Evolutionary conservation across 75 land plant species (phyloP).

Genomic region (Sequoiadendron giganteum): DNA sequence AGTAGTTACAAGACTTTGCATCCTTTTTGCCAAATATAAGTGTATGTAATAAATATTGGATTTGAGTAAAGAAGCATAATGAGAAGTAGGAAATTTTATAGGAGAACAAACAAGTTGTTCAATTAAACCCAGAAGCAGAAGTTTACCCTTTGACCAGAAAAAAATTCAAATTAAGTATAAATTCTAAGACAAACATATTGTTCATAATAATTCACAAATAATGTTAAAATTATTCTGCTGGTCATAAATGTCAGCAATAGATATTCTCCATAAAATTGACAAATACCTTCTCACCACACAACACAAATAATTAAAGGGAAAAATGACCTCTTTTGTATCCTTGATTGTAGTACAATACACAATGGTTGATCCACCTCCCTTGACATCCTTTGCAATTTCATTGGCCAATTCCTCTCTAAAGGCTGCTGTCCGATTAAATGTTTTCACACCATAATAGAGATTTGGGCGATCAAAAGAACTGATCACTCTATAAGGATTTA

Average conservation of each 20-base stretch:
- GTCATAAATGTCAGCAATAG: not conserved
- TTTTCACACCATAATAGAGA: slow-evolving; percentile 74
- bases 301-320: not conserved
- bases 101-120: not conserved
- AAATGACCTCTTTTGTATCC: slow-evolving; percentile 73
- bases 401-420: slow-evolving; percentile 65
- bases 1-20: not conserved
- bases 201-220: not conserved
- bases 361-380: slow-evolving; percentile 60
- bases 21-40: not conserved
- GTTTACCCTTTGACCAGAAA: not conserved
- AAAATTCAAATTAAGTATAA: not conserved
- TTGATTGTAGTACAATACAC: slow-evolving; percentile 82
- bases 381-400: slow-evolving; percentile 50
- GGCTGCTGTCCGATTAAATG: slow-evolving; percentile 28
- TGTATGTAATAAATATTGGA: not conserved
- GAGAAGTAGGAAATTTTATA: not conserved
- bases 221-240: not conserved
- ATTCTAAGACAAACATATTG: not conserved
- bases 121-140: not conserved
- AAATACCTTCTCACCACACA: not conserved
- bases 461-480: slow-evolving; percentile 83
- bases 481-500: slow-evolving; percentile 45
- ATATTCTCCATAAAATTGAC: slow-evolving; percentile 9
- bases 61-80: not conserved